phyloP scores from a whole-genome alignment of 1,284 basidiomycete genomes.

The Schizopora paradoxa region DNA sequence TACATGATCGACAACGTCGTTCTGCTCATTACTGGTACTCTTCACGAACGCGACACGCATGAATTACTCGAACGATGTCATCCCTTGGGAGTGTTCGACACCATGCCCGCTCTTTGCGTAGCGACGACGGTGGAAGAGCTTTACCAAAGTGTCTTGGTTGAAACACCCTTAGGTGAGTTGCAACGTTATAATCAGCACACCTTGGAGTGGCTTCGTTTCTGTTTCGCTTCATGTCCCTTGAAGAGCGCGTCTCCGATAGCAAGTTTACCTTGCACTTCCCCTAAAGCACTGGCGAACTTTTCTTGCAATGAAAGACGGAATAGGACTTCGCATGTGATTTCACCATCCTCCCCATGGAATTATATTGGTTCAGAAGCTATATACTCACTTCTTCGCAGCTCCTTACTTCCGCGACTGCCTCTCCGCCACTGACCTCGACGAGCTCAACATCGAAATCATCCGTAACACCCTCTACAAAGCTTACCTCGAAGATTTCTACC shows the following conservation, averaged over 20 bases:
- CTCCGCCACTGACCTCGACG: constrained; percentile 93
- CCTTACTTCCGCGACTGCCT: constrained; percentile 97
- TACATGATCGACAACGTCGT: constrained; percentile 99
- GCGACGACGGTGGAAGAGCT: constrained; percentile 99
- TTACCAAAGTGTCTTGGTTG: constrained; percentile 94
- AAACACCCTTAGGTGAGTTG: constrained; percentile 87
- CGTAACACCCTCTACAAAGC: constrained; percentile 99
- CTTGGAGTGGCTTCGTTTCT: too few relatives aligned
- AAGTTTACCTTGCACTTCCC: too few relatives aligned
- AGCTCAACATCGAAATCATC: constrained; percentile 99
- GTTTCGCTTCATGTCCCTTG: too few relatives aligned
- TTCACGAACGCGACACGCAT: constrained; percentile 97
- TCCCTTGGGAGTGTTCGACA: constrained; percentile 95
- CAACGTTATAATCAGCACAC: constrained; percentile 4
- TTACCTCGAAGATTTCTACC: constrained; percentile 96
- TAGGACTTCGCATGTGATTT: too few relatives aligned
- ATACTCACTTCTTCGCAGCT: constrained; percentile 43
- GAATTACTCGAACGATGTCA: constrained; percentile 96
- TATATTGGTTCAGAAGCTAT: too few relatives aligned
- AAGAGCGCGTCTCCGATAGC: too few relatives aligned
- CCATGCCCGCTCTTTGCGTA: constrained; percentile 98
- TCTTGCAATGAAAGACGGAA: too few relatives aligned
- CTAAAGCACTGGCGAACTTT: too few relatives aligned
- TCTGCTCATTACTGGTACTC: constrained; percentile 93
- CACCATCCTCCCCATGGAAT: too few relatives aligned